Base-by-base conservation (phyloP, 176 grass and related monocot genomes). In the Saccharum officinarum region DNA sequence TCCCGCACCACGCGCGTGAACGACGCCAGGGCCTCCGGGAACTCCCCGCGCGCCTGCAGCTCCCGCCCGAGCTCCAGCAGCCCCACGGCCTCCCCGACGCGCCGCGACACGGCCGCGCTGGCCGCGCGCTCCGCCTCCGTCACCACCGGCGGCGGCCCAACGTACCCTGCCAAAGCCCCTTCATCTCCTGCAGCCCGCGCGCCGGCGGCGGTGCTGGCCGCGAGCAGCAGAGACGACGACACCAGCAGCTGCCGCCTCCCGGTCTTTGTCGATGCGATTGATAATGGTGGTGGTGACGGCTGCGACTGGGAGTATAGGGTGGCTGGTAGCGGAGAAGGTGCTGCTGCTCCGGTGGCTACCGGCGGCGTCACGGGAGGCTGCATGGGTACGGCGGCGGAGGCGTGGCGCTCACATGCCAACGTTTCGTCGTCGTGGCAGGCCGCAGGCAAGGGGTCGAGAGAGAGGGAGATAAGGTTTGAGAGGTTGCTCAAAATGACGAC, bases 41-140 rank as follows among this genome's bases (percentile, higher is more conserved):
- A 98, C 69, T 98, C 93, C 23, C 93, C 96, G 66, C 91, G 89
- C n/a, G 96, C 91, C 91, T 98, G 96, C 69, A 98, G 85, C 11
- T 93, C 89, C 10, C 87, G 91, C 40, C 89, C 94, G 3, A 55
- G 83, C 82, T 94, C 89, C 23, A 94, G 92, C 18, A 97, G 90
- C 6, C 67, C 64, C 12, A 92, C 85, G 5, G 93, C 96, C 76
- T 95, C 89, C 0, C 81, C 80, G 54, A 98, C 81, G 80, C 93
- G 91, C 77, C 69, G 75, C 46, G 91, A 90, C 62, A 95, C 20
- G 12, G 78, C 30, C 7, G 47, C 87, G 86, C 96, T 98, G 15
- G 87, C 88, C 34, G 67, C 44, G 34, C 71, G 83, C 63, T 98
- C 91, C 33, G 71, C 76, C 15, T 85, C 73, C 41, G 93, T 89